Conservation (phyloP, 2,329 filamentous ascomycete genomes). For the Neofusicoccum ribis region DNA sequence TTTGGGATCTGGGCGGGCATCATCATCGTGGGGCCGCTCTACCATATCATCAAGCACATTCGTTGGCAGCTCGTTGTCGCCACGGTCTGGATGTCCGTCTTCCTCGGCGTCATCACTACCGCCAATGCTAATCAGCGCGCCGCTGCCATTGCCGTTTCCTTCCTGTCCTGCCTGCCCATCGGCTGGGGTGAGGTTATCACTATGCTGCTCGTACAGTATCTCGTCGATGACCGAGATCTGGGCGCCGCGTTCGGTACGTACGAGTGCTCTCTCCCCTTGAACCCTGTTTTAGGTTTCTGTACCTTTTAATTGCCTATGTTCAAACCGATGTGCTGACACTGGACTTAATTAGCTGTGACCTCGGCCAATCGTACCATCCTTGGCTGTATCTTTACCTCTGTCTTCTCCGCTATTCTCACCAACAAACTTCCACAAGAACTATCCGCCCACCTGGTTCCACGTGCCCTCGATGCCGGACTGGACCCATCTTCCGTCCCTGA, state of each 20-base stretch:
- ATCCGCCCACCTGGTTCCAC: conserved; percentile 3
- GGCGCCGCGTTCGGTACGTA: conserved; percentile 25
- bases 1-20: conserved; percentile 35
- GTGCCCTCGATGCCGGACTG: conserved; percentile 24
- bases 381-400: conserved; percentile 24
- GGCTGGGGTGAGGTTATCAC: conserved; percentile 25
- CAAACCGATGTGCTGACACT: neutral
- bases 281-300: no score
- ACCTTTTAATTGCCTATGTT: neutral
- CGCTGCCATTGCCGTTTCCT: conserved; percentile 22
- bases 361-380: conserved; percentile 25
- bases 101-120: conserved; percentile 25
- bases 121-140: conserved; percentile 18
- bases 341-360: conserved; percentile 20
- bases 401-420: conserved; percentile 28
- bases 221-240: conserved; percentile 23
- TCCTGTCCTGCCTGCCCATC: conserved; percentile 24
- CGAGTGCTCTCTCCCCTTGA: neutral
- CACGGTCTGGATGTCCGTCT: conserved; percentile 25
- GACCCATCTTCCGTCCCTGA: conserved; percentile 23
- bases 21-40: conserved; percentile 26
- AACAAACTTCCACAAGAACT: conserved; percentile 27
- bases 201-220: conserved; percentile 24
- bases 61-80: conserved; percentile 23
- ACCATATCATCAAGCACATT: conserved; percentile 29